Evolutionary conservation across 345 rosid genomes (phyloP), one percentile per base, ranked within the genome.

Genomic region (Noccaea caerulescens): DNA sequence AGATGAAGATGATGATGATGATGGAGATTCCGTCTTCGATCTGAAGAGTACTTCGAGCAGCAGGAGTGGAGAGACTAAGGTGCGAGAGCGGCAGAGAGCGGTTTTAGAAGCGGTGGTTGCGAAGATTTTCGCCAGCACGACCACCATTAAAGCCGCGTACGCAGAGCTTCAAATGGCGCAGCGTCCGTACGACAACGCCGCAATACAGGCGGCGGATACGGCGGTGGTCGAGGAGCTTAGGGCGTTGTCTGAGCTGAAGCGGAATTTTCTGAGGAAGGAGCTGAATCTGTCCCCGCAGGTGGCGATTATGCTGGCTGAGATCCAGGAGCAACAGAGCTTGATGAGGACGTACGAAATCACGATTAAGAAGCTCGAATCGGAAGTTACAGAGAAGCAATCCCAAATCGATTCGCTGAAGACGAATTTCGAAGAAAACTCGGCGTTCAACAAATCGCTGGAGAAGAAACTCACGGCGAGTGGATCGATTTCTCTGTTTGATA

Each of bases 141-240:
- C 97, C 8, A 49, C 97, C 10, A 89, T 94, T 45, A 94, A 94
- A 78, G 99, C 97, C 3, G 87, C 96, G 4, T 94, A 91, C 61
- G 96, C 94, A 0, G 97, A 94, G 92, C 83, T 94, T 12, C 99
- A 94, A 73, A 79, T 89, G 81, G 99, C 96, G 8, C 97, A 94
- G 75, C 76, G 81, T 64, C 99, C 99, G 7, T 94, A 94, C 80
- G 77, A 78, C 73, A 78, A 86, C 58, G 89, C 72, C 4, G 93
- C 95, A 3, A 88, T 94, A 49, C 96, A 91, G 14, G 81, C 76
- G 12, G 91, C 97, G 4, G 99, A 94, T 71, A 89, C 86, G 43
- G 91, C 87, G 14, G 85, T 94, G 5, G 97, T 94, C 0, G 93
- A 91, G n/a, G 94, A 91, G 75, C 81, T 94, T 2, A 85, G 78